A percentile compares a stretch with the other conserved stretches of the same genome.
These are phyloP conservation scores for Zanthoxylum bungeanum DNA, from an alignment of 345 rosid genomes.

Conservation along the genomic window DNA sequence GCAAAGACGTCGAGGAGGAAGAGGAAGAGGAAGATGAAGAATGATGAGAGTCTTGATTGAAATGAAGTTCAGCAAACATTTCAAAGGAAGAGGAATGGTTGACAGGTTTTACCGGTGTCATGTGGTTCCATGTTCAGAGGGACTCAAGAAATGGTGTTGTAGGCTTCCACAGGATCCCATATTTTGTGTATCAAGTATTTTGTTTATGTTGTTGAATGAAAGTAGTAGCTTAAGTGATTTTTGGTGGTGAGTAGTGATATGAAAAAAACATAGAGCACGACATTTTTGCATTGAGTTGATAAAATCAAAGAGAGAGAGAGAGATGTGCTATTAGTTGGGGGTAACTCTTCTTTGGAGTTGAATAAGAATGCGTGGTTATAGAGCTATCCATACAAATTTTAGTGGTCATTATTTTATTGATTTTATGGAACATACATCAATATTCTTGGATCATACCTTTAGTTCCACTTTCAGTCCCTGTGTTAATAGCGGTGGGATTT, in stretches of 20 bases:
- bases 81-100: slow-evolving; percentile 58
- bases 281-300: slow-evolving; percentile 24
- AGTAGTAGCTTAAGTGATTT: slow-evolving; percentile 4
- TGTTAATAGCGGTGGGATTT: not conserved
- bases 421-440: too few species aligned
- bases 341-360: slow-evolving; percentile 25
- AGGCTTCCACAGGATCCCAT: slow-evolving; percentile 80
- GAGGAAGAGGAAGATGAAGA: slow-evolving; percentile 12
- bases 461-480: too few species aligned
- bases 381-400: slow-evolving; percentile 18
- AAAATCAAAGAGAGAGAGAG: too few species aligned
- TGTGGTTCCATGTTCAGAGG: slow-evolving; percentile 64
- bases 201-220: not conserved
- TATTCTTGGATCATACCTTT: too few species aligned
- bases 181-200: slow-evolving; percentile 17
- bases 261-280: too few species aligned
- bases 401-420: slow-evolving; percentile 25
- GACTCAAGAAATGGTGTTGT: slow-evolving; percentile 55
- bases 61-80: slow-evolving; percentile 71
- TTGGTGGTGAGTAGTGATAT: too few species aligned
- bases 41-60: slow-evolving; percentile 37
- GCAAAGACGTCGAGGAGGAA: too few species aligned
- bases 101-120: slow-evolving; percentile 29
- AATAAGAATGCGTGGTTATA: slow-evolving; percentile 39
- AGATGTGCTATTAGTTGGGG: slow-evolving; percentile 31